Evolutionary conservation across 2,329 filamentous ascomycete genomes (phyloP), one percentile per base, ranked within the genome.

Genomic region (Penicillium occitanis): DNA sequence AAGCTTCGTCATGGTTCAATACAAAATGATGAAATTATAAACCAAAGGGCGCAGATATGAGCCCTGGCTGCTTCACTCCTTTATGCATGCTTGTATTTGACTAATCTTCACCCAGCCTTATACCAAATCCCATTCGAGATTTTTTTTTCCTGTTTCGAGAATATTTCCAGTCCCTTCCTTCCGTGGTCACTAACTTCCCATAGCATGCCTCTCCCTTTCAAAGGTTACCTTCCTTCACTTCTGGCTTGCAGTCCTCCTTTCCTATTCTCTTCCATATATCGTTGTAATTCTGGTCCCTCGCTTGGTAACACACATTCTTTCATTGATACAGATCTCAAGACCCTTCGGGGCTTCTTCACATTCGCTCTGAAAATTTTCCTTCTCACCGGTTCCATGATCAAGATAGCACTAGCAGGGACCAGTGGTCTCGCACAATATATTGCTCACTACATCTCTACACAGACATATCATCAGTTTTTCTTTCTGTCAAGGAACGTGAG

Each of bases 381-480:
- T 64, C 40, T 46, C 13, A 8, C 42, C 55, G 51, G 22, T 35
- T 72, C 73, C 67, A 85, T 82, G 76, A 88, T 88, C 82, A 83
- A 86, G 73, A 82, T 89, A 71, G 87, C 86, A 55, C 83, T 89
- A 70, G 87, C 86, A 69, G 87, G 87, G 50, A 87, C 84, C 61
- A 85, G 86, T 69, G 86, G 85, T 62, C 78, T 90, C 64, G 86
- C 86, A 64, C 81, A 84, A 67, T 78, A 84, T 40, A 83, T 89
- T 67, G 85, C 84, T 17, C 82, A 86, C 65, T 83, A 86, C 71
- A 83, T 93, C 37, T 84, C 85, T 35, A 77, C 80, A 30, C 82
- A 86, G 62, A 90, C 86, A 42, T 86, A 85, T 57, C 88, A 92
- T 48, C 75, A 88, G 61, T 83, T 92, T 53, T 82, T 93, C 62